Percentiles rank a stretch among this genome's conserved stretches.
Conservation (phyloP, 257 asterid species). For the Marsdenia floribunda region DNA sequence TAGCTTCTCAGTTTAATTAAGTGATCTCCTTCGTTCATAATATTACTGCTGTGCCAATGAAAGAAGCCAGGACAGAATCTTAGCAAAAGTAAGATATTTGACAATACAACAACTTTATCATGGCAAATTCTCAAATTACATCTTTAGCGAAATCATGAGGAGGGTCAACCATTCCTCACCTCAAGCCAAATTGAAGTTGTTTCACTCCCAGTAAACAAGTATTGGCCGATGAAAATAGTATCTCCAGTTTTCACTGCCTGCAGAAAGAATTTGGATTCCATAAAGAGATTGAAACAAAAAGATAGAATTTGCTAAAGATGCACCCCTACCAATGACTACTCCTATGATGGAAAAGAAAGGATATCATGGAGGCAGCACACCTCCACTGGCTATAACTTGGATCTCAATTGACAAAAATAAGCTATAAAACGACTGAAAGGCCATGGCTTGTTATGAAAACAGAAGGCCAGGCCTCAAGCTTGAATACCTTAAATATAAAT, state of each 20-base stretch:
- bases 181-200: constrained; percentile 90
- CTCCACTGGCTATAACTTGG: not conserved
- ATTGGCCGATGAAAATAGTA: constrained; percentile 84
- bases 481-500: not conserved
- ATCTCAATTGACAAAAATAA: not conserved
- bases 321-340: not conserved
- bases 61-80: not conserved
- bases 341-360: not conserved
- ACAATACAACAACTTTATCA: not conserved
- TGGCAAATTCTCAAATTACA: not conserved
- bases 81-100: not conserved
- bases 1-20: not conserved
- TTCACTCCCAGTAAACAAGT: constrained; percentile 88
- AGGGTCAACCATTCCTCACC: constrained; percentile 32
- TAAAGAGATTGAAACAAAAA: not conserved
- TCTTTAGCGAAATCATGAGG: not conserved
- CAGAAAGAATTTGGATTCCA: not conserved
- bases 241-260: constrained; percentile 83
- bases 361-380: not conserved
- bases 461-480: not conserved
- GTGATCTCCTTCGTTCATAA: not conserved
- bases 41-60: not conserved
- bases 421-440: no score
- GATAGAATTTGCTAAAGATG: not conserved
- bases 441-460: not conserved